Evolutionary conservation across 768 basidiomycete genomes (phyloP).

Genomic region (Lentinula boryana): DNA sequence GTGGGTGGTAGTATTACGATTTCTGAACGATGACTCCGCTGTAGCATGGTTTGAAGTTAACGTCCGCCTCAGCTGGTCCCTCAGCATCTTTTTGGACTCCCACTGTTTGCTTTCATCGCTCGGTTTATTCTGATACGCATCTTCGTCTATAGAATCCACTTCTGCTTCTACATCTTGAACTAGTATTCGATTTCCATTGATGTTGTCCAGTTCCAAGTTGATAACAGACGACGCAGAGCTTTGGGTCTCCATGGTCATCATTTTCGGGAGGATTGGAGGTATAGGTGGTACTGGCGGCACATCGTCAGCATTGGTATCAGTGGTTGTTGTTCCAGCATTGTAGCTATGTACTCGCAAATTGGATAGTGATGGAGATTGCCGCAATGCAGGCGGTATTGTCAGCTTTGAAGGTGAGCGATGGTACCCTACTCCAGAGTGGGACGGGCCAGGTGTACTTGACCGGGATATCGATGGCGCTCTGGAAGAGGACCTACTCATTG

Average conservation of each 20-base stretch:
- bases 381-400: constrained; percentile 41
- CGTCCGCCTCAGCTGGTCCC: constrained; percentile 69
- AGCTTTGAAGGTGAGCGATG: constrained; percentile 33
- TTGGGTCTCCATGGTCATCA: constrained; percentile 23
- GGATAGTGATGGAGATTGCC: constrained; percentile 50
- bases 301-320: constrained; percentile 15
- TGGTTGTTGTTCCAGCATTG: constrained; percentile 26
- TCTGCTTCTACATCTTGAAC: constrained; percentile 67
- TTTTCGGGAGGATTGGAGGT: constrained; percentile 4
- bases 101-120: constrained; percentile 45
- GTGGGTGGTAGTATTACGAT: neutral
- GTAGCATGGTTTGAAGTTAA: constrained; percentile 39
- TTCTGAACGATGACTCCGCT: constrained; percentile 23
- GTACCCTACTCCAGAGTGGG: constrained; percentile 15
- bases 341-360: constrained; percentile 53
- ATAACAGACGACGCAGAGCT: constrained; percentile 70
- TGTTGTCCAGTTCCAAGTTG: constrained; percentile 61
- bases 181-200: constrained; percentile 36
- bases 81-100: constrained; percentile 55
- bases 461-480: constrained; percentile 17
- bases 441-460: neutral
- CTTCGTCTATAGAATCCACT: constrained; percentile 46
- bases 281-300: constrained; percentile 26
- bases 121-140: constrained; percentile 39
- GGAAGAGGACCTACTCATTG: neutral